A percentile compares a stretch with the other conserved stretches of the same genome.
phyloP scores from a whole-genome alignment of 139 green algal genomes.

The Diplosphaera chodatii region DNA sequence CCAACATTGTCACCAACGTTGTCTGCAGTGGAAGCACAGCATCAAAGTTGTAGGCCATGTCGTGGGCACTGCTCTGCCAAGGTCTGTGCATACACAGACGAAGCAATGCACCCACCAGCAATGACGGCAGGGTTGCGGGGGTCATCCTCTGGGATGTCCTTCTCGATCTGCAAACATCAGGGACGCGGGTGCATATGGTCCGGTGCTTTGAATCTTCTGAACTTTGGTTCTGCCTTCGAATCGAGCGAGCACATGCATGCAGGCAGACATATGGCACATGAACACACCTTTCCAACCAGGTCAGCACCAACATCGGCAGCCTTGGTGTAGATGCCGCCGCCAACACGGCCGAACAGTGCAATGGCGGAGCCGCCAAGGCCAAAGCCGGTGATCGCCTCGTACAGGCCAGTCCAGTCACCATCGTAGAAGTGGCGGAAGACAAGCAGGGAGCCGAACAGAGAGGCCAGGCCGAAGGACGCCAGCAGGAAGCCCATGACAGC shows the following conservation, averaged over 20 bases:
- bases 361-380: conserved; percentile 62
- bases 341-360: conserved; percentile 62
- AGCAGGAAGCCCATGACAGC: conserved; percentile 33
- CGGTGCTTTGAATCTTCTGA: no score
- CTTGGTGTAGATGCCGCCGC: conserved; percentile 74
- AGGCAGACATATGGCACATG: no score
- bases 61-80: no score
- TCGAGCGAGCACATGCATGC: no score
- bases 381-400: conserved; percentile 55
- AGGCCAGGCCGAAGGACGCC: conserved; percentile 27
- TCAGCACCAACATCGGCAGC: conserved; percentile 72
- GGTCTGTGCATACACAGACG: no score
- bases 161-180: conserved; percentile 29
- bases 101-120: no score
- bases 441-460: conserved; percentile 25
- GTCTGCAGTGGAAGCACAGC: no score
- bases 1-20: conserved; percentile 72
- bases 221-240: no score
- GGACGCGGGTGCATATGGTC: no score
- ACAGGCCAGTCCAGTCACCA: conserved; percentile 14
- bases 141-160: conserved; percentile 71
- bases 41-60: no score
- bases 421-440: not conserved
- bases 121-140: conserved; percentile 67
- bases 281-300: conserved; percentile 58